A percentile compares a stretch with the other conserved stretches of the same genome.
phyloP scores from a whole-genome alignment of 768 basidiomycete species.

The Calvatia gigantea region DNA sequence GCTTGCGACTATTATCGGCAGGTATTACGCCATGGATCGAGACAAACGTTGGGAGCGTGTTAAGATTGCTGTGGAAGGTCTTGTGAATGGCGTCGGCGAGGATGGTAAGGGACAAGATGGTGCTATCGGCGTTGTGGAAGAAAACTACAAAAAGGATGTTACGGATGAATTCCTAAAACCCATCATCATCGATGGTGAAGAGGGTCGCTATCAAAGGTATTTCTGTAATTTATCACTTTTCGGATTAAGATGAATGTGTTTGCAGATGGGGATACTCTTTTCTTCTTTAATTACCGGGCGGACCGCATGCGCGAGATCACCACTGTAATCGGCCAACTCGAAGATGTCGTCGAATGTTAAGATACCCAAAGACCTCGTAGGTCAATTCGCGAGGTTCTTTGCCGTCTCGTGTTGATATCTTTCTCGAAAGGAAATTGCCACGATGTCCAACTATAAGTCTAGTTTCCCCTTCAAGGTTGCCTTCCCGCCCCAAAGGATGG shows the following conservation, averaged over 20 bases:
- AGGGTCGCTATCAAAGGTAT: constrained; percentile 78
- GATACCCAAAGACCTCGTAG: constrained; percentile 76
- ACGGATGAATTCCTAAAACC: constrained; percentile 98
- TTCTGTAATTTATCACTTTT: constrained; percentile 15
- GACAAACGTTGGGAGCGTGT: constrained; percentile 96
- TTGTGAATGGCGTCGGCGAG: constrained; percentile 69
- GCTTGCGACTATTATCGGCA: constrained; percentile 79
- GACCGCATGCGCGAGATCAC: constrained; percentile 93
- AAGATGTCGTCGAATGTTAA: constrained; percentile 83
- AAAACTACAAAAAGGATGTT: constrained; percentile 79
- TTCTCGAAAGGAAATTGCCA: constrained; percentile 66
- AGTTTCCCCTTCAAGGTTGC: constrained; percentile 89
- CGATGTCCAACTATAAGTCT: constrained; percentile 91
- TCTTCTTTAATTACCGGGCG: constrained; percentile 97
- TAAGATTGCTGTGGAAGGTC: constrained; percentile 84
- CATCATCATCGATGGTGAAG: constrained; percentile 79
- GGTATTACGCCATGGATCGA: constrained; percentile 97
- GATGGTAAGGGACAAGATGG: constrained; percentile 47
- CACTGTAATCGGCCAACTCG: constrained; percentile 74
- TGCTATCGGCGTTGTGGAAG: constrained; percentile 62
- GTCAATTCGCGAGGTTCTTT: constrained; percentile 20
- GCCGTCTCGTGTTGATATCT: not conserved
- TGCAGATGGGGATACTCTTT: constrained; percentile 81
- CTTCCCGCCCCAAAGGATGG: constrained; percentile 93
- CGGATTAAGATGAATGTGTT: not conserved